Base-by-base conservation (phyloP, 345 rosid genomes). In the Arabis hirsuta region DNA sequence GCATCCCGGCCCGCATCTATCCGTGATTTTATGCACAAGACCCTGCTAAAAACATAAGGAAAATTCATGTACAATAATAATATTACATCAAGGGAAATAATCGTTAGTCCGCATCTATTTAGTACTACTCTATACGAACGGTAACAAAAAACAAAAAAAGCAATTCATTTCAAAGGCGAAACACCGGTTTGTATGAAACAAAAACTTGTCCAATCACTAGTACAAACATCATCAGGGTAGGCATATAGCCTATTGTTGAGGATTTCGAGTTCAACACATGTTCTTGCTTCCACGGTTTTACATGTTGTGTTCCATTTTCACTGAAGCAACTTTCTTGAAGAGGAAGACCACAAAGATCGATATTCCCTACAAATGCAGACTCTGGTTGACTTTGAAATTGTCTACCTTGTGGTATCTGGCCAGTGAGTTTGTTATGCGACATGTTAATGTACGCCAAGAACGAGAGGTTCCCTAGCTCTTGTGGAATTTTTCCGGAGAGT, bases 261-360 rank as follows among this genome's bases (percentile, higher is more conserved):
- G 58, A 58, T 47, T 4, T 65, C 69, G 46, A 47, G 16, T 38
- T 32, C 29, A 65, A 48, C 56, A 9, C 7, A 10, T 65, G 27
- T 39, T 48, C 69, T 47, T 65, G 19, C 11, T 58, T 8, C 6
- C 3, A 2, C 1, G 1, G 24, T 16, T 56, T 12, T 58, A 31
- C 9, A 12, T 4, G 13, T 16, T 32, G 61, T 16, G 26, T 58
- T 56, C 4, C 32, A 12, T 22, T 12, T 1, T 1, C 32, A 32
- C 1, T 12, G 11, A 24, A 39, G 12, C 64, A 56, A 10, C 0
- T 19, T 5, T 56, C 9, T 56, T 56, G 9, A 36, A 56, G 62
- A 36, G 62, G 62, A 36, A 56, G 62, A 16, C 45, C 62, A 36
- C 44, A 56, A 7, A 56, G 62, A 56, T 36, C 9, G 8, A 56